These are phyloP conservation scores for Scheffersomyces segobiensis DNA, from an alignment of 1,139 yeast species.

Conservation along the genomic window DNA sequence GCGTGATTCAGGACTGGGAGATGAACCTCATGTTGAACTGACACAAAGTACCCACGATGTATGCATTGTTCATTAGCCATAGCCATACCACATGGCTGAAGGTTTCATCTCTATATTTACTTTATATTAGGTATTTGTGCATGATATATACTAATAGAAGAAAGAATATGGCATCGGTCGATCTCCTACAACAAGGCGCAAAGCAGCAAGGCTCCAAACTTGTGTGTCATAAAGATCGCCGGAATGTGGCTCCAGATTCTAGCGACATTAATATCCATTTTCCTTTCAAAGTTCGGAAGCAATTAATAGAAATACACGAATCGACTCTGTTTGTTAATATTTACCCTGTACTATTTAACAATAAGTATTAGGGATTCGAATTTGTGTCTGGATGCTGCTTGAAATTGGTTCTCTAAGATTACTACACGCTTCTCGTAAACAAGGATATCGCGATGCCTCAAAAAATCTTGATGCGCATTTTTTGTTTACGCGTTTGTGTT, in stretches of 20 bases:
- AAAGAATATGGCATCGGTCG: neutral
- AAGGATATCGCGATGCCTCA: neutral
- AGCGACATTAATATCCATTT: neutral
- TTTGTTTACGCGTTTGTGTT: neutral
- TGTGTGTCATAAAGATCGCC: neutral
- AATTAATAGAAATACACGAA: neutral
- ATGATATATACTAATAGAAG: neutral
- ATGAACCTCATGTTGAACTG: slow-evolving; percentile 75
- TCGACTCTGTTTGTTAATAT: neutral
- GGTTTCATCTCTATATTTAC: neutral
- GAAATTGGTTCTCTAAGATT: neutral
- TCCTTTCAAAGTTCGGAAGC: neutral
- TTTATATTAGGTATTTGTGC: neutral
- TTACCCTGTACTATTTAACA: neutral
- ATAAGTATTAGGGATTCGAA: neutral
- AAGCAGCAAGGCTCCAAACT: neutral
- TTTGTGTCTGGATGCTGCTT: neutral
- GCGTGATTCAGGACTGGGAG: slow-evolving; percentile 81
- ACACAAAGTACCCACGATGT: neutral
- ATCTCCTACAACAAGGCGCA: neutral
- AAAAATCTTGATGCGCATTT: neutral
- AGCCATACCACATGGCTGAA: neutral
- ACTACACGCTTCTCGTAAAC: neutral
- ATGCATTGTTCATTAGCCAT: neutral
- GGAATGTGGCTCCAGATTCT: neutral